These are phyloP conservation scores for Zygosaccharomyces gambellarensis DNA, from an alignment of 805 yeast genomes.

Conservation along the genomic window DNA sequence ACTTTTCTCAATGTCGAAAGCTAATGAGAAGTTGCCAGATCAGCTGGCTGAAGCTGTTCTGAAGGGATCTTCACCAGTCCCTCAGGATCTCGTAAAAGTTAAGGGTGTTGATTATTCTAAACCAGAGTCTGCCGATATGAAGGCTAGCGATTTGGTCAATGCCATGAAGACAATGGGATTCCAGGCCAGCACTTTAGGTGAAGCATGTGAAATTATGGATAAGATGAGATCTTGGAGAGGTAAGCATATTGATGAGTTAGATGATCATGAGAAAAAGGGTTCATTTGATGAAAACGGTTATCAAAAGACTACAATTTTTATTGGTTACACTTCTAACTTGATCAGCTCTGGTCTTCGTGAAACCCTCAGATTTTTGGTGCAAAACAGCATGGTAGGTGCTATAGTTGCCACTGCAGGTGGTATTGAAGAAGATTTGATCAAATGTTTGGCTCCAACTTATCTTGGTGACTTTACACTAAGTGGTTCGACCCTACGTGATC, in stretches of 20 bases:
- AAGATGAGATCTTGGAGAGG: conserved; percentile 96
- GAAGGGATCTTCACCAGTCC: conserved; percentile 79
- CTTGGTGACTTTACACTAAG: conserved; percentile 84
- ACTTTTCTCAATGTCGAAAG: conserved; percentile 32
- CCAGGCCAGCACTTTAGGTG: conserved; percentile 82
- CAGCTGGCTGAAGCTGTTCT: conserved; percentile 89
- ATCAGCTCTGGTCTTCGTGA: conserved; percentile 93
- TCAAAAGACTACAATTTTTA: conserved; percentile 84
- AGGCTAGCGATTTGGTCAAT: conserved; percentile 69
- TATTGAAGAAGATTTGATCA: conserved; percentile 94
- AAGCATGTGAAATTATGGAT: conserved; percentile 88
- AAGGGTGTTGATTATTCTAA: conserved; percentile 86
- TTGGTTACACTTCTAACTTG: conserved; percentile 95
- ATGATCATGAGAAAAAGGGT: conserved; percentile 68
- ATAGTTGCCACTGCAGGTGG: conserved; percentile 98
- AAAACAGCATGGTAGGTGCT: conserved; percentile 90
- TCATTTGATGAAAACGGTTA: conserved; percentile 70
- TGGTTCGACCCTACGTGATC: conserved; percentile 79
- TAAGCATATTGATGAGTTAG: conserved; percentile 58
- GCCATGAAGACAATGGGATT: conserved; percentile 96
- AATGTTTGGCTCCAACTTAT: conserved; percentile 93
- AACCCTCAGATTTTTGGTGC: conserved; percentile 81
- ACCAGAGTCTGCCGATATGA: conserved; percentile 68
- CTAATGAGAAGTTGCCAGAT: conserved; percentile 50
- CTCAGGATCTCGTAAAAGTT: conserved; percentile 72